These are phyloP conservation scores for Scenedesmus sp. DNA, from an alignment of 163 green algal species.

Conservation along the genomic window DNA sequence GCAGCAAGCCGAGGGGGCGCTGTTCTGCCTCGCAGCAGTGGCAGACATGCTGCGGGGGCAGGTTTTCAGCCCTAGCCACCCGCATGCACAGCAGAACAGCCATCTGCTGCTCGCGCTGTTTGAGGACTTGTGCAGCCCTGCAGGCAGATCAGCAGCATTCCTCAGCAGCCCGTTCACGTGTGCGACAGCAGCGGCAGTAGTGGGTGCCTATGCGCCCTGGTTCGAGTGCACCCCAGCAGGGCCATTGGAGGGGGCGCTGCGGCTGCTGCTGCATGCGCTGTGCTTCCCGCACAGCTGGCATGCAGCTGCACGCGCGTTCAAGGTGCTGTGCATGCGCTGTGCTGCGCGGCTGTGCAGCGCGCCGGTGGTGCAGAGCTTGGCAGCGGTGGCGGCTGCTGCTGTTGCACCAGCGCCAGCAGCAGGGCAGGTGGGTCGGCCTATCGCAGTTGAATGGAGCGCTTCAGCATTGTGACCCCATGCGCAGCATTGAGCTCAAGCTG, in stretches of 20 bases:
- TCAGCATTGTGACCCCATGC: too few relatives aligned
- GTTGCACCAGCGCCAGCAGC: conserved; percentile 24
- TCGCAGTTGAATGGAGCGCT: too few relatives aligned
- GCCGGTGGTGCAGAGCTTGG: conserved; percentile 30
- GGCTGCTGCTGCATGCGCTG: conserved; percentile 57
- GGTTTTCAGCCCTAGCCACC: not conserved
- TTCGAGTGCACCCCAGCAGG: conserved; percentile 48
- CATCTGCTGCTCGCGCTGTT: conserved; percentile 54
- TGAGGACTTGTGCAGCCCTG: conserved; percentile 53
- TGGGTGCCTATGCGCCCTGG: conserved; percentile 58
- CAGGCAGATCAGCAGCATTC: not conserved
- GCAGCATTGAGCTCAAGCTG: too few relatives aligned
- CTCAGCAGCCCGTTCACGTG: conserved; percentile 20
- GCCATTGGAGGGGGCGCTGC: conserved; percentile 49
- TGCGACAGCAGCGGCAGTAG: conserved; percentile 37
- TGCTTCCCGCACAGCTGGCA: not conserved
- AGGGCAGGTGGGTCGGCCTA: conserved; percentile 34
- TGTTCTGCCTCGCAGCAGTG: conserved; percentile 63
- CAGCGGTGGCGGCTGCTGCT: not conserved
- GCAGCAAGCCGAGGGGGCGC: conserved; percentile 56
- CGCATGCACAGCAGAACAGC: not conserved
- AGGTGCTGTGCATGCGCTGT: conserved; percentile 57
- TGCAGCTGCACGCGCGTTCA: conserved; percentile 51
- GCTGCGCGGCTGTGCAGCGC: conserved; percentile 34
- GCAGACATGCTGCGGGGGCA: not conserved